Evolutionary conservation across 192 early-diverging fungal genomes (phyloP).

Genomic region (Backusella psychrophila): DNA sequence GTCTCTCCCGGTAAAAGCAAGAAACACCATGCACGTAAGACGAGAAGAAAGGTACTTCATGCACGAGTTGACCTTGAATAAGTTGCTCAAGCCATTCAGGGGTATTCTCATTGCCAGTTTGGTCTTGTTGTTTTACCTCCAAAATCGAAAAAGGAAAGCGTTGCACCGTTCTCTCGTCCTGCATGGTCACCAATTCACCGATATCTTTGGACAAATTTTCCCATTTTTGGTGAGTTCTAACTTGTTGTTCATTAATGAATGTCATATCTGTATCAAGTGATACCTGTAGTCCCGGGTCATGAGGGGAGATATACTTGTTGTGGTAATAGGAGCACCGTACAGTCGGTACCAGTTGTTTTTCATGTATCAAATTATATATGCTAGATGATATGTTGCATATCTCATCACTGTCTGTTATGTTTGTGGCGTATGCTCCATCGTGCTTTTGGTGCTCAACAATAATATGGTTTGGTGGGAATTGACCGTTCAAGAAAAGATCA

Average conservation of each 20-base stretch:
- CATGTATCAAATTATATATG: not conserved
- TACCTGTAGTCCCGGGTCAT: not conserved
- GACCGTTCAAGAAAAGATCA: not conserved
- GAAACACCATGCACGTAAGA: constrained; percentile 4
- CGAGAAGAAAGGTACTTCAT: constrained; percentile 9
- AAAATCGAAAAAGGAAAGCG: not conserved
- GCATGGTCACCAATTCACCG: not conserved
- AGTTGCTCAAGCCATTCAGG: constrained; percentile 2
- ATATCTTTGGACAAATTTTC: not conserved
- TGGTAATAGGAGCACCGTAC: constrained; percentile 1
- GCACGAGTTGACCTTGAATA: not conserved
- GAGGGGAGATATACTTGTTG: no score
- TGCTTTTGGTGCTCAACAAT: not conserved
- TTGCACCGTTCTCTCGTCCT: not conserved
- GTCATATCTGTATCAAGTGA: constrained; percentile 6
- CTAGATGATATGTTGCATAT: not conserved
- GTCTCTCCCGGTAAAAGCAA: not conserved
- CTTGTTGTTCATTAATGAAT: not conserved
- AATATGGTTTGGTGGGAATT: not conserved
- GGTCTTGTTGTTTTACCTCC: not conserved
- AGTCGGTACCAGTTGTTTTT: not conserved
- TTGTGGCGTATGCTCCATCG: not conserved
- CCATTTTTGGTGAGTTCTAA: not conserved
- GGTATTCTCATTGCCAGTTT: not conserved
- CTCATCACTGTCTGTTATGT: not conserved